Evolutionary conservation across 495 filamentous ascomycete genomes (phyloP).

Genomic region (Baudoinia panamericana): DNA sequence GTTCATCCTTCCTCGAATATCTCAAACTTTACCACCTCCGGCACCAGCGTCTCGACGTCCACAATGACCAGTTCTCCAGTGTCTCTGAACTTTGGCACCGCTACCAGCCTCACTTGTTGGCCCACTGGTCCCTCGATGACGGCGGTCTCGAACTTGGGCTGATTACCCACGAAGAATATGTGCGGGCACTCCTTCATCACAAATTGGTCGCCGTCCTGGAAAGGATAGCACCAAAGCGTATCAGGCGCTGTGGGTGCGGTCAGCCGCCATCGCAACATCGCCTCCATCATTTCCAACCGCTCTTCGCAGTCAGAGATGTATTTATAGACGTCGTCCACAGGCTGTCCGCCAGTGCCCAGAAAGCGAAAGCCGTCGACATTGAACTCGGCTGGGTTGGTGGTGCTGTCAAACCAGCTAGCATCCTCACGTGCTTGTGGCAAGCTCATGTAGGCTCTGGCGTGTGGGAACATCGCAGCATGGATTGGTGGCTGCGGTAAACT

Average conservation of each 20-base stretch:
- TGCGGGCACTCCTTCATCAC: constrained; percentile 74
- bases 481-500: constrained; percentile 31
- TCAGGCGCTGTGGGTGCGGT: constrained; percentile 92
- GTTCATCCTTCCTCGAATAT: constrained; percentile 31
- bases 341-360: constrained; percentile 77
- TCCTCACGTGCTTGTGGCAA: constrained; percentile 33
- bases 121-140: constrained; percentile 51
- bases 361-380: constrained; percentile 78
- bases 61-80: constrained; percentile 75
- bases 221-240: constrained; percentile 93
- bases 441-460: constrained; percentile 52
- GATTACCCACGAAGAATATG: constrained; percentile 80
- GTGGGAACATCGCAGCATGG: constrained; percentile 36
- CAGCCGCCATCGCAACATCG: constrained; percentile 79
- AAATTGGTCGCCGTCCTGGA: constrained; percentile 81
- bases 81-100: constrained; percentile 67
- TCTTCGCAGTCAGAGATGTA: constrained; percentile 62
- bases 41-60: constrained; percentile 71
- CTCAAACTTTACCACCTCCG: constrained; percentile 55
- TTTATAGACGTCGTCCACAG: constrained; percentile 83
- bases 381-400: constrained; percentile 87
- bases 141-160: constrained; percentile 66
- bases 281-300: constrained; percentile 76
- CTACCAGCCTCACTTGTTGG: constrained; percentile 58
- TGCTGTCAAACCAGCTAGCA: constrained; percentile 69